These are phyloP conservation scores for Fusarium sp. DNA, from an alignment of 2,329 filamentous ascomycete genomes.

Conservation along the genomic window DNA sequence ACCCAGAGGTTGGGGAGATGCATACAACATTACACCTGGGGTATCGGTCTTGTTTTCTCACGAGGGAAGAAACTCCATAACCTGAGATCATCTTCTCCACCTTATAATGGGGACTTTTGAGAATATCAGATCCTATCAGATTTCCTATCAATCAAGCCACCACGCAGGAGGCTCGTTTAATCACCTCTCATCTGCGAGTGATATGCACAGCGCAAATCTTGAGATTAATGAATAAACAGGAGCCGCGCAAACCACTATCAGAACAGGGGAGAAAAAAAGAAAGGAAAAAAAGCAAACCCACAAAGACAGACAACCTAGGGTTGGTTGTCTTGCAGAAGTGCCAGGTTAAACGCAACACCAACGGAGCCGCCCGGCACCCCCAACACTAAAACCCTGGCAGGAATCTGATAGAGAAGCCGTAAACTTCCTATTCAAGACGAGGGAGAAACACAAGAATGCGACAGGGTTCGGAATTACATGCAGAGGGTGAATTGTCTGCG, in stretches of 20 bases:
- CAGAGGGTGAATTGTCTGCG: constrained; percentile 21
- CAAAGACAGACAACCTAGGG: constrained; percentile 1
- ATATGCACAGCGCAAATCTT: constrained; percentile 23
- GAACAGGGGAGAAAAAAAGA: constrained; percentile 6
- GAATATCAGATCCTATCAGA: constrained; percentile 18
- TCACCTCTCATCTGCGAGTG: constrained; percentile 32
- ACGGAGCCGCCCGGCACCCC: constrained; percentile 24
- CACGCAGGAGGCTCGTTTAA: constrained; percentile 24
- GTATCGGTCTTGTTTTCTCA: constrained; percentile 42
- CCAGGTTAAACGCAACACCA: constrained; percentile 1
- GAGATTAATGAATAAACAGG: constrained; percentile 29
- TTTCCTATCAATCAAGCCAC: constrained; percentile 20
- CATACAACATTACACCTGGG: constrained; percentile 1
- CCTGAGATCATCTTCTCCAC: constrained; percentile 9
- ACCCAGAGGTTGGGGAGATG: constrained; percentile 11
- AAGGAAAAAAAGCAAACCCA: constrained; percentile 3
- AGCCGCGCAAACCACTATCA: constrained; percentile 17
- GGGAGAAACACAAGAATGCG: constrained; percentile 18
- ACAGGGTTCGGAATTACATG: constrained; percentile 23
- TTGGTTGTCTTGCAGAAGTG: constrained; percentile 5
- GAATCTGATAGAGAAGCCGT: constrained; percentile 7
- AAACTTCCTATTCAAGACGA: constrained; percentile 16
- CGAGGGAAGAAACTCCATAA: constrained; percentile 31
- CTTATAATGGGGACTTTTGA: constrained; percentile 18
- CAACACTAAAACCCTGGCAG: constrained; percentile 10